Percentiles rank a stretch among this genome's conserved stretches.
Conservation (phyloP, 106 monocot genomes). For the Allium cepa region DNA sequence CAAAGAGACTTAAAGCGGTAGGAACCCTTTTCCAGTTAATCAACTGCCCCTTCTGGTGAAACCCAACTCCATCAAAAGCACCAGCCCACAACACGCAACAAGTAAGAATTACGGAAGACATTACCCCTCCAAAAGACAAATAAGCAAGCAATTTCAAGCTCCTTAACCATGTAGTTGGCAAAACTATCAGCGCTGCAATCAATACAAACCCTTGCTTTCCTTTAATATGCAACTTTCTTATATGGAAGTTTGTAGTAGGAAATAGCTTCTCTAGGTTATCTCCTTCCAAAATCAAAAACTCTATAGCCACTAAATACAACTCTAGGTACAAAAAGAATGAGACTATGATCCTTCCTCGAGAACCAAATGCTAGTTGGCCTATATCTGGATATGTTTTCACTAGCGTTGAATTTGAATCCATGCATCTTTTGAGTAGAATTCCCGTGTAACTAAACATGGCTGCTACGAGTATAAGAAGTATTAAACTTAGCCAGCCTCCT, state of each 20-base stretch:
- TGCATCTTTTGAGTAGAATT: slow-evolving; percentile 63
- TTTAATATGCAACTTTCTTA: slow-evolving; percentile 20
- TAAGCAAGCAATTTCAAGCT: slow-evolving; percentile 55
- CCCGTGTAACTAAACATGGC: slow-evolving; percentile 63
- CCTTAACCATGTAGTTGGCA: slow-evolving; percentile 81
- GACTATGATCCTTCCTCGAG: slow-evolving; percentile 38
- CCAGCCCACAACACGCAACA: slow-evolving; percentile 46
- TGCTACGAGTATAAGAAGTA: slow-evolving; percentile 26
- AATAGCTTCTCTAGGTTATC: slow-evolving; percentile 76
- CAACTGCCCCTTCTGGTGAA: slow-evolving; percentile 41
- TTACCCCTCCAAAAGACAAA: slow-evolving; percentile 49
- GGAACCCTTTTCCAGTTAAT: slow-evolving; percentile 47
- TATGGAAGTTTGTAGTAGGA: slow-evolving; percentile 15
- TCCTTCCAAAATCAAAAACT: slow-evolving; percentile 75
- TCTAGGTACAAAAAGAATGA: slow-evolving; percentile 72
- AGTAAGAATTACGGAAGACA: slow-evolving; percentile 48
- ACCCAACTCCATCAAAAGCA: slow-evolving; percentile 39
- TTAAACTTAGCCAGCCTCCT: slow-evolving; percentile 72
- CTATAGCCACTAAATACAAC: slow-evolving; percentile 58
- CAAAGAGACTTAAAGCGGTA: slow-evolving; percentile 47
- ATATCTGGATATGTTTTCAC: neutral
- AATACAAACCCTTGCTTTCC: slow-evolving; percentile 56
- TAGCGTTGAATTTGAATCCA: slow-evolving; percentile 39
- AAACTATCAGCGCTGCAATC: slow-evolving; percentile 37
- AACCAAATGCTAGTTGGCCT: slow-evolving; percentile 72